Percentiles rank a stretch among this genome's conserved stretches.
Conservation (phyloP, 2,329 filamentous ascomycete species). For the Apiospora marii region DNA sequence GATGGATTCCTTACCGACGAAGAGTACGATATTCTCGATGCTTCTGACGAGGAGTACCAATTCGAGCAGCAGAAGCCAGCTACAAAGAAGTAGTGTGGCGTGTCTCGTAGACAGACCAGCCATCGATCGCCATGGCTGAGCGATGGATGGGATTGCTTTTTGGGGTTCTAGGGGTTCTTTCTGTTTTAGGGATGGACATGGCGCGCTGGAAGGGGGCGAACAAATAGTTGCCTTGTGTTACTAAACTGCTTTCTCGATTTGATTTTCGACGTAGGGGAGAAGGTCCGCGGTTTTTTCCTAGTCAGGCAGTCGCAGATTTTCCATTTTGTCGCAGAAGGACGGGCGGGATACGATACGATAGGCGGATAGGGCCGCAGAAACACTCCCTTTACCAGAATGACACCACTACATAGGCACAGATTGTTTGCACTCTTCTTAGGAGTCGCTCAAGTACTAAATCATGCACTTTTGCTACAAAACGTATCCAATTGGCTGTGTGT, state of each 20-base stretch:
- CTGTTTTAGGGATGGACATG: conserved; percentile 9
- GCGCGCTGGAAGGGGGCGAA: conserved; percentile 15
- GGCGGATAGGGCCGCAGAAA: conserved; percentile 6
- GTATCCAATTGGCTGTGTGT: background rate
- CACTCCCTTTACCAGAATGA: conserved; percentile 24
- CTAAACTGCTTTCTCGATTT: conserved; percentile 20
- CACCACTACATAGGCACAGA: conserved; percentile 19
- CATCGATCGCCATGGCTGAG: background rate
- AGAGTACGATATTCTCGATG: conserved; percentile 97
- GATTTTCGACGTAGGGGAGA: background rate
- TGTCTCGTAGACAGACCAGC: conserved; percentile 14
- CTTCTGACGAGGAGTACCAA: conserved; percentile 85
- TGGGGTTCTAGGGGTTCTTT: conserved; percentile 16
- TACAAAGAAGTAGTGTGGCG: conserved; percentile 36
- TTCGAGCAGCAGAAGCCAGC: conserved; percentile 58
- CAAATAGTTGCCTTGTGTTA: conserved; percentile 22
- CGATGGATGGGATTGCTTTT: background rate
- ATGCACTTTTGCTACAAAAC: background rate
- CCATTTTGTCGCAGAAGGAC: background rate
- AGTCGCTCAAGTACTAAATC: background rate
- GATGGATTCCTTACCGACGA: conserved; percentile 94
- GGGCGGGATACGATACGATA: background rate
- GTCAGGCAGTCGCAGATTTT: background rate
- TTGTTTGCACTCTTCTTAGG: conserved; percentile 15
- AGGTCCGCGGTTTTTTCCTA: background rate